A percentile compares a stretch with the other conserved stretches of the same genome.
These are phyloP conservation scores for Candida ovalis DNA, from an alignment of 805 yeast genomes.

Conservation along the genomic window DNA sequence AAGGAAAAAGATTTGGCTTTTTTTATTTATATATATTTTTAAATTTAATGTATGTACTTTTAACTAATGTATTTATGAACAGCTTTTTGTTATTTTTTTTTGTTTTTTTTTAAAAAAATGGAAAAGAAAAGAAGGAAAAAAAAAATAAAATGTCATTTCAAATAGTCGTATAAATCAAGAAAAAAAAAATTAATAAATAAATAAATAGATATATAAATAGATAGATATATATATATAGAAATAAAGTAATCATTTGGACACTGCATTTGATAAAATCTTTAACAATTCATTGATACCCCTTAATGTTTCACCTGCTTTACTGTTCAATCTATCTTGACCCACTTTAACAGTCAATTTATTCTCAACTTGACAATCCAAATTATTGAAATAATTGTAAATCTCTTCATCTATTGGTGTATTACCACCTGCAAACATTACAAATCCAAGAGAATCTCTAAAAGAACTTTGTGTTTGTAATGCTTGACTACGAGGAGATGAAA, in stretches of 20 bases:
- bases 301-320: conserved; percentile 58
- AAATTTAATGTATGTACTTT: not conserved
- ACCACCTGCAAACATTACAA: conserved; percentile 61
- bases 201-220: not conserved
- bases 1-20: not conserved
- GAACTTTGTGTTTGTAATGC: not conserved
- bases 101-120: not conserved
- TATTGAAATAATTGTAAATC: conserved; percentile 51
- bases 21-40: not conserved
- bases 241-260: not conserved
- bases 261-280: conserved; percentile 38
- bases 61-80: not conserved
- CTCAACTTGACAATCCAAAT: conserved; percentile 35
- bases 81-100: not conserved
- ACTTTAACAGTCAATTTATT: conserved; percentile 59
- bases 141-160: too few species aligned
- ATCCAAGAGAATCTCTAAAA: conserved; percentile 28
- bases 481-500: not conserved
- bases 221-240: not conserved
- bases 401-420: conserved; percentile 69
- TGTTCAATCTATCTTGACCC: conserved; percentile 34
- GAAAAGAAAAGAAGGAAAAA: not conserved
- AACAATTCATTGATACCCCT: conserved; percentile 70
- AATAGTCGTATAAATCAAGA: not conserved
- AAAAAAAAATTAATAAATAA: not conserved